Percentiles rank a stretch among this genome's conserved stretches.
These are phyloP conservation scores for Aureobasidium leucospermi DNA, from an alignment of 2,329 filamentous ascomycete species.

Conservation along the genomic window DNA sequence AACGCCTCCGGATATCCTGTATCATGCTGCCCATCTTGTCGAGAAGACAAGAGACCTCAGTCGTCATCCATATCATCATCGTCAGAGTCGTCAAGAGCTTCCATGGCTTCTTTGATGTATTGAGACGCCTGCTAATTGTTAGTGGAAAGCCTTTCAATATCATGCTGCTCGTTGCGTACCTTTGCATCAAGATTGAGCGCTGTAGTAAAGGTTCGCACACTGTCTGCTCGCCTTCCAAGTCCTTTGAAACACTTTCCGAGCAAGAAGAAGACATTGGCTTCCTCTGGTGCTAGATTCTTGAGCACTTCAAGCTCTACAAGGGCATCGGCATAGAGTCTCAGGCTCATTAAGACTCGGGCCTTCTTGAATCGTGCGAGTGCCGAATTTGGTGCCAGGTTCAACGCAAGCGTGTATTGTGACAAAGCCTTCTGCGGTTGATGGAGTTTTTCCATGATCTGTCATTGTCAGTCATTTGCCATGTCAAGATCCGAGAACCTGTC, in stretches of 20 bases:
- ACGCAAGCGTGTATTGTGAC: constrained; percentile 72
- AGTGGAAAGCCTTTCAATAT: constrained; percentile 16
- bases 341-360: constrained; percentile 73
- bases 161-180: constrained; percentile 46
- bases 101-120: constrained; percentile 94
- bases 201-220: constrained; percentile 91
- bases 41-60: neutral
- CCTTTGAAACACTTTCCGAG: constrained; percentile 69
- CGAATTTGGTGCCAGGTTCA: constrained; percentile 71
- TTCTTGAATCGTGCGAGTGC: constrained; percentile 89
- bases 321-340: constrained; percentile 63
- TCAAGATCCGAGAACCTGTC: neutral
- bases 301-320: constrained; percentile 78
- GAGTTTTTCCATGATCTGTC: constrained; percentile 65
- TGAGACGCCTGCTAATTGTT: constrained; percentile 61
- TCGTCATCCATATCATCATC: constrained; percentile 54
- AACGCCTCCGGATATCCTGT: neutral
- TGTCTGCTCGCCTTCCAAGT: constrained; percentile 55
- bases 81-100: constrained; percentile 74
- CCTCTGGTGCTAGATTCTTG: constrained; percentile 85
- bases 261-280: constrained; percentile 92
- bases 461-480: neutral
- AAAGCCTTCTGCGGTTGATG: constrained; percentile 74
- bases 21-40: neutral
- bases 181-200: constrained; percentile 94